These are phyloP conservation scores for Termitomyces sp. DNA, from an alignment of 768 basidiomycete species.

Conservation along the genomic window DNA sequence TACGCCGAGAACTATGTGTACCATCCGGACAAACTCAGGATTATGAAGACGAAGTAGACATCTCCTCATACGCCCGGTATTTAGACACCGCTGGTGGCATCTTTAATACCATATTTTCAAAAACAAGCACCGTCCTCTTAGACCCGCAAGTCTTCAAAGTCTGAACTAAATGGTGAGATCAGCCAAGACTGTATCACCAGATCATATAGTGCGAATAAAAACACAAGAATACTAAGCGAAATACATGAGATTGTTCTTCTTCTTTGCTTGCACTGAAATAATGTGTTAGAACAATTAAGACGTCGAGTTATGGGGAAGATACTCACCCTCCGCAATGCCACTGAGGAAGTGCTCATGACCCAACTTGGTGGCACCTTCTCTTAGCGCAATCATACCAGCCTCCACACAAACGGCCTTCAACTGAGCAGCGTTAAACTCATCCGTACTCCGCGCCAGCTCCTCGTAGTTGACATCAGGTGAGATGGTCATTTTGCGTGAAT, in stretches of 20 bases:
- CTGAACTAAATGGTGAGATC: background rate
- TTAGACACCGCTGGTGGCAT: background rate
- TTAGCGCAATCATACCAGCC: slow-evolving; percentile 97
- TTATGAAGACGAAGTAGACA: slow-evolving; percentile 87
- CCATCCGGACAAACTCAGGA: slow-evolving; percentile 73
- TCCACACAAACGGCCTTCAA: slow-evolving; percentile 98
- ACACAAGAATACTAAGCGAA: slow-evolving; percentile 59
- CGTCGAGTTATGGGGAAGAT: slow-evolving; percentile 6
- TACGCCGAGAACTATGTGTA: slow-evolving; percentile 93
- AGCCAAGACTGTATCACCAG: background rate
- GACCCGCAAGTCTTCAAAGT: background rate
- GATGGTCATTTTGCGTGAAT: slow-evolving; percentile 94
- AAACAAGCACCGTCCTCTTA: background rate
- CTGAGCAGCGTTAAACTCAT: slow-evolving; percentile 98
- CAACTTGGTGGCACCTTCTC: slow-evolving; percentile 87
- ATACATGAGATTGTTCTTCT: slow-evolving; percentile 98
- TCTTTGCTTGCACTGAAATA: slow-evolving; percentile 91
- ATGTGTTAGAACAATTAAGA: slow-evolving; percentile 1
- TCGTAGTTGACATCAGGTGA: slow-evolving; percentile 92
- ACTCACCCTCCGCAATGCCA: slow-evolving; percentile 81
- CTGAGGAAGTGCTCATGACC: slow-evolving; percentile 96
- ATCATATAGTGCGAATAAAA: background rate
- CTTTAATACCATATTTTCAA: background rate
- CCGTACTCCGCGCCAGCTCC: slow-evolving; percentile 93
- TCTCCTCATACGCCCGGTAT: background rate